Evolutionary conservation across 2,329 filamentous ascomycete species (phyloP), one percentile per base, ranked within the genome.

Genomic region (Fusarium metavorans): DNA sequence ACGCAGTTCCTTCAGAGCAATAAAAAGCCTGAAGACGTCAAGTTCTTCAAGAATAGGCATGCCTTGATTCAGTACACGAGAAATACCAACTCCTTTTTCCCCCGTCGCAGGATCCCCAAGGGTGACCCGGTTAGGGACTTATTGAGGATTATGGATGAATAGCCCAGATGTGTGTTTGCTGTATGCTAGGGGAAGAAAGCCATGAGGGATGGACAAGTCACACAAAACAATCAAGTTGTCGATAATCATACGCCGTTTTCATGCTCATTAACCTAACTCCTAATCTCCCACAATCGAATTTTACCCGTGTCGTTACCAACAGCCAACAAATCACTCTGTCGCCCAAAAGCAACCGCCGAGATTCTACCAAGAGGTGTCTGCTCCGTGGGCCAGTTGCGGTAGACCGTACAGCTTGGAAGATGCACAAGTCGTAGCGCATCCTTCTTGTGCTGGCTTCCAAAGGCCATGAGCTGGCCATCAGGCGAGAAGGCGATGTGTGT

Each of bases 381-480:
- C 73, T 92, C 90, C 64, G 96, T 99, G 27, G 97, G 97, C 97
- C 97, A 99, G 84, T 99, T 99, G 79, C 92, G 92, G 87, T 97
- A 99, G 23, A 98, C 94, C 2, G 95, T 98, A 82, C 95, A 98
- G 76, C 91, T 95, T 0, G 96, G 95, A 76, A 99, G 85, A 83
- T 99, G 97, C 35, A 96, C 95, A 75, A 99, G 85, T 79, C 93
- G 89, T 82, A 99, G 85, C 0, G 95, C 94, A 84, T 98, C 95
- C 81, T 93, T 93, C 88, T 98, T 97, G 88, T 93, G 93, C 72
- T 90, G 90, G 83, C 94, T 97, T 45, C 92, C 94, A 86, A 98
- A 95, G 0, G 92, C 94, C 76, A 99, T 85, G 60, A 98, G 85
- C 84, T 99, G 97, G 2, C 95, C 95, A 82, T 98, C 96, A 0